Evolutionary conservation across 169 alveolate genomes (phyloP).

Genomic region (Cryptosporidium felis): DNA sequence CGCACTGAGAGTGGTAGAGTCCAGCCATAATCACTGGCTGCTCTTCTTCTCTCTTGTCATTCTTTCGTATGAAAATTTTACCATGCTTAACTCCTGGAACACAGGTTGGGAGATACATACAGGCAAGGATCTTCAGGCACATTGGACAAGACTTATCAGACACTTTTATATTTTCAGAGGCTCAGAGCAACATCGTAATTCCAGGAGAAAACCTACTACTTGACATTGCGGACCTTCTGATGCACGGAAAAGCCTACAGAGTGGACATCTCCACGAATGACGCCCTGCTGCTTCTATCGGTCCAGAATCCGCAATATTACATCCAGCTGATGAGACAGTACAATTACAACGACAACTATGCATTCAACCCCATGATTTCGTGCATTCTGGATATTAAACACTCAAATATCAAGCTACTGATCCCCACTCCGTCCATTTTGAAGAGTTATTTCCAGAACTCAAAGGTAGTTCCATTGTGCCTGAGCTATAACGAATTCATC

Average conservation of each 20-base stretch:
- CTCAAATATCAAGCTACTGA: constrained; percentile 7
- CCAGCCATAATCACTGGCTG: no score
- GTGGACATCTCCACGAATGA: constrained; percentile 61
- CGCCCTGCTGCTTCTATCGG: constrained; percentile 1
- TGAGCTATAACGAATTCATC: constrained; percentile 45
- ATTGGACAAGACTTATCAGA: constrained; percentile 54
- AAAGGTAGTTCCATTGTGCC: constrained; percentile 38
- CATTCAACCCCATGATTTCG: constrained; percentile 26
- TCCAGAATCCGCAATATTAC: constrained; percentile 20
- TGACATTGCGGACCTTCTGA: constrained; percentile 1
- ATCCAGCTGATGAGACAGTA: not conserved
- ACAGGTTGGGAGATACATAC: constrained; percentile 64
- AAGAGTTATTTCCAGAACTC: not conserved
- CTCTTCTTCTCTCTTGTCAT: no score
- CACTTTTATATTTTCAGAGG: constrained; percentile 19
- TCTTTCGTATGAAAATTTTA: no score
- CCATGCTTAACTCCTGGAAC: no score
- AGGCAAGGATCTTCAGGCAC: constrained; percentile 38
- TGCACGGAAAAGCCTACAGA: constrained; percentile 33
- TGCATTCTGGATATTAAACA: constrained; percentile 45
- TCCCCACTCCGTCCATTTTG: constrained; percentile 61
- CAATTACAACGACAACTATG: constrained; percentile 14
- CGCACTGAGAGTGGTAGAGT: no score
- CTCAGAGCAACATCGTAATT: constrained; percentile 33
- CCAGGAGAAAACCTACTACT: constrained; percentile 41